Conservation (phyloP, 306 rosid genomes). For the Senna tora region DNA sequence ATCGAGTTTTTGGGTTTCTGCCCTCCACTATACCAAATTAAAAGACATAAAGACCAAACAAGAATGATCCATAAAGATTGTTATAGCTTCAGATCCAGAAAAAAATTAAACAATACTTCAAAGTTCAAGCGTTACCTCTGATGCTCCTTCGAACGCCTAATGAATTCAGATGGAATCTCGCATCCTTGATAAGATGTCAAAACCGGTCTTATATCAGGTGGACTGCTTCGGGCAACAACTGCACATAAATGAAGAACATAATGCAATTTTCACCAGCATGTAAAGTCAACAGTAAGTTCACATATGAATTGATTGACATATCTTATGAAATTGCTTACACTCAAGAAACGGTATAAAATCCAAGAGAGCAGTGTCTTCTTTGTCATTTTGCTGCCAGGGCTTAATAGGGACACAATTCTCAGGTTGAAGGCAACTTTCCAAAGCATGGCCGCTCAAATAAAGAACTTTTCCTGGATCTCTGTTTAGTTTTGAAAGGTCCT, state of each 20-base stretch:
- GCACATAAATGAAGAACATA: constrained; percentile 39
- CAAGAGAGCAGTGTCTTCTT: constrained; percentile 82
- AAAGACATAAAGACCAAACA: too few relatives aligned
- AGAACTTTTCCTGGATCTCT: constrained; percentile 84
- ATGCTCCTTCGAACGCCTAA: constrained; percentile 85
- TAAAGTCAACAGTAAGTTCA: constrained; percentile 17
- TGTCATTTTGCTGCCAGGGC: constrained; percentile 74
- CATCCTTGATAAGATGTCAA: constrained; percentile 79
- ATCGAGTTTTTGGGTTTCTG: background rate
- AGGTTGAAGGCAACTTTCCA: constrained; percentile 81
- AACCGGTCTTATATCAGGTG: constrained; percentile 88
- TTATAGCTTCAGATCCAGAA: background rate
- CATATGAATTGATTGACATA: constrained; percentile 15
- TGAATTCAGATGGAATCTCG: constrained; percentile 84
- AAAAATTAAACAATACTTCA: too few relatives aligned
- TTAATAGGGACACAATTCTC: constrained; percentile 80
- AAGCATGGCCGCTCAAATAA: constrained; percentile 92
- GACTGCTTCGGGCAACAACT: constrained; percentile 93
- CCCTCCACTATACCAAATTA: too few relatives aligned
- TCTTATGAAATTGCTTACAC: constrained; percentile 58
- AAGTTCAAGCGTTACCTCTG: constrained; percentile 57
- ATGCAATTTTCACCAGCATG: constrained; percentile 31
- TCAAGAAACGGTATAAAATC: constrained; percentile 95
- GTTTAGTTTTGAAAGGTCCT: constrained; percentile 93
- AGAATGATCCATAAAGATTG: background rate